A percentile compares a stretch with the other conserved stretches of the same genome.
These are phyloP conservation scores for Schizosaccharomyces octosporus DNA, from an alignment of 805 yeast genomes.

Conservation along the genomic window DNA sequence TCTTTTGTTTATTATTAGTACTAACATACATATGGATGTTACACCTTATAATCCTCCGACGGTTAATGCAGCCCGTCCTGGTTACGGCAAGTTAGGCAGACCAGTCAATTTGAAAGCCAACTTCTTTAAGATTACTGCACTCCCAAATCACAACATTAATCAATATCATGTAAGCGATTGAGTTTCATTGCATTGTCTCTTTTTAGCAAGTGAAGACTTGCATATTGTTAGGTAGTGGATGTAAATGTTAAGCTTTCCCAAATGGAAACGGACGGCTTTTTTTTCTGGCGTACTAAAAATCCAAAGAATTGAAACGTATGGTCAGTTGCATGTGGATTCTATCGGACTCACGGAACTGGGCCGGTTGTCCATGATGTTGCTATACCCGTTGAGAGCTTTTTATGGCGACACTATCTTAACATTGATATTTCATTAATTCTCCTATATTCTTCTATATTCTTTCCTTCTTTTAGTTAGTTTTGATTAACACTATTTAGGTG, in stretches of 20 bases:
- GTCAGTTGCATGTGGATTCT: too few relatives aligned
- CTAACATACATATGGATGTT: too few relatives aligned
- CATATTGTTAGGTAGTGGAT: neutral
- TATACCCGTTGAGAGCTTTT: too few relatives aligned
- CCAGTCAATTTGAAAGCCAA: slow-evolving; percentile 1
- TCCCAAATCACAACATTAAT: slow-evolving; percentile 4
- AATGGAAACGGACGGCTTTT: too few relatives aligned
- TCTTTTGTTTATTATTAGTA: too few relatives aligned
- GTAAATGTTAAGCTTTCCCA: neutral
- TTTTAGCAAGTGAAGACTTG: neutral
- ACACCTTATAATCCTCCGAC: neutral
- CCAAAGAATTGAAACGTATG: too few relatives aligned
- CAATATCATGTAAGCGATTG: slow-evolving; percentile 5
- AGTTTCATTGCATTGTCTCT: neutral
- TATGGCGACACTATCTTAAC: neutral
- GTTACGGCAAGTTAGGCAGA: neutral
- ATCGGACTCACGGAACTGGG: too few relatives aligned
- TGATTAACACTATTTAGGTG: neutral
- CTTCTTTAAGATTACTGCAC: slow-evolving; percentile 2
- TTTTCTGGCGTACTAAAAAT: too few relatives aligned
- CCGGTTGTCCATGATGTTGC: too few relatives aligned
- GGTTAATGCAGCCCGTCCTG: neutral
- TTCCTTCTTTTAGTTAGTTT: neutral
- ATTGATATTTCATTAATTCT: neutral
- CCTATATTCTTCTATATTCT: neutral